Percentiles rank a stretch among this genome's conserved stretches.
Evolutionary conservation across 306 rosid species (phyloP).

Genomic region (Quercus ilex): DNA sequence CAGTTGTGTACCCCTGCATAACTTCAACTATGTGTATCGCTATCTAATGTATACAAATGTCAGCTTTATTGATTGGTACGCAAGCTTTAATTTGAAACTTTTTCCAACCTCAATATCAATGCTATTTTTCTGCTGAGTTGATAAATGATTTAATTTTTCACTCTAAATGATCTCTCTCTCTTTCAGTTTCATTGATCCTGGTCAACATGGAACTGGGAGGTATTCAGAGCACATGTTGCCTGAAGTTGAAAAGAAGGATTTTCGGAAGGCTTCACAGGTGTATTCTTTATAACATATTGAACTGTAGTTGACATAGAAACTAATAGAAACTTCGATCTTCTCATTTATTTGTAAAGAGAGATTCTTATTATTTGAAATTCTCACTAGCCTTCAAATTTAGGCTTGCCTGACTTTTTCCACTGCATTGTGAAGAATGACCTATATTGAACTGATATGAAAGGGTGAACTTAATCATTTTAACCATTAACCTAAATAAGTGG

Average conservation of each 20-base stretch:
- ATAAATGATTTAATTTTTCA: slow-evolving; percentile 6
- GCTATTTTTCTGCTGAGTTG: slow-evolving; percentile 18
- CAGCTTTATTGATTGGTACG: slow-evolving; percentile 92
- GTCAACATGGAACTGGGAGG: slow-evolving; percentile 92
- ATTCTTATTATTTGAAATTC: neutral
- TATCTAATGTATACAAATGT: slow-evolving; percentile 75
- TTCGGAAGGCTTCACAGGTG: slow-evolving; percentile 95
- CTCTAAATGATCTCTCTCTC: neutral
- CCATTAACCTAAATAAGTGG: no score
- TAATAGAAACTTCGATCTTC: neutral
- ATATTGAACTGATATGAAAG: neutral
- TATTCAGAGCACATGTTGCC: slow-evolving; percentile 82
- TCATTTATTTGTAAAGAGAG: slow-evolving; percentile 1
- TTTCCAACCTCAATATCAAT: neutral
- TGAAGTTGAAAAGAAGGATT: slow-evolving; percentile 66
- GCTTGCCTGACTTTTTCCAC: neutral
- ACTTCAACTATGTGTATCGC: slow-evolving; percentile 71
- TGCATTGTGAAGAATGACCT: neutral
- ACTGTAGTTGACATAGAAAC: no score
- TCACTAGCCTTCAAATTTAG: neutral
- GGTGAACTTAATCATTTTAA: no score
- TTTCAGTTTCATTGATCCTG: slow-evolving; percentile 63
- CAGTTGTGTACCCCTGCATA: slow-evolving; percentile 87
- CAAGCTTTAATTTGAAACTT: slow-evolving; percentile 2
- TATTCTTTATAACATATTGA: neutral